Evolutionary conservation across 352 stramenopile genomes (phyloP).

Genomic region (Globisporangium rhizosaccharum): DNA sequence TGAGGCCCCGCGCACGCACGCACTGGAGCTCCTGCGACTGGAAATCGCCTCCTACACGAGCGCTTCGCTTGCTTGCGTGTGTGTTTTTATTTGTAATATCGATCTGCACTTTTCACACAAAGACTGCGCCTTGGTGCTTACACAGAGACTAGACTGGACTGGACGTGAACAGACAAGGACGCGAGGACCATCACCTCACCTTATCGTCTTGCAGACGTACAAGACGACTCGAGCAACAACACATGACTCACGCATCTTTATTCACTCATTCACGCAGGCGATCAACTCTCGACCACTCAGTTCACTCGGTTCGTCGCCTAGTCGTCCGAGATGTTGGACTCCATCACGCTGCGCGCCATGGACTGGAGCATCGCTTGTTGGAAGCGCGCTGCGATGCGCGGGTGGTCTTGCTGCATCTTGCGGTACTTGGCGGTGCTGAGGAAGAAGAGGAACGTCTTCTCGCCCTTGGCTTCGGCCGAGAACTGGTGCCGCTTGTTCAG

Average conservation of each 20-base stretch:
- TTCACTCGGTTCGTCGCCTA: constrained; percentile 14
- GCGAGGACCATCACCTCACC: too few relatives aligned
- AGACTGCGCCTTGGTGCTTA: not conserved
- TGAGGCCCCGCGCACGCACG: too few relatives aligned
- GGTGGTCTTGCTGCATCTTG: constrained; percentile 63
- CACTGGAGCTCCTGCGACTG: too few relatives aligned
- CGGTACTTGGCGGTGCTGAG: constrained; percentile 67
- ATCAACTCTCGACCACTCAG: not conserved
- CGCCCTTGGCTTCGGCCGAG: constrained; percentile 59
- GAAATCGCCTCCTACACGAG: not conserved
- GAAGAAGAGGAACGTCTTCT: constrained; percentile 73
- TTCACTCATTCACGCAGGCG: not conserved
- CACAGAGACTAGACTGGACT: not conserved
- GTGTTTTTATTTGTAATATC: constrained; percentile 35
- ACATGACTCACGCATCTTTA: too few relatives aligned
- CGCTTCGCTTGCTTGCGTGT: constrained; percentile 7
- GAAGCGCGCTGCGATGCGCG: constrained; percentile 65
- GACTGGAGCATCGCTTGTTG: constrained; percentile 82
- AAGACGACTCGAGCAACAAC: not conserved
- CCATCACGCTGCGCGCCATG: constrained; percentile 80
- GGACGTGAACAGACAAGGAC: too few relatives aligned
- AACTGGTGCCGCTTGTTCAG: constrained; percentile 81
- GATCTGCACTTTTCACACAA: constrained; percentile 7
- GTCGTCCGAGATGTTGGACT: constrained; percentile 80
- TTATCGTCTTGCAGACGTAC: too few relatives aligned